A percentile compares a stretch with the other conserved stretches of the same genome.
phyloP scores from a whole-genome alignment of 306 rosid species.

The Cercis canadensis region DNA sequence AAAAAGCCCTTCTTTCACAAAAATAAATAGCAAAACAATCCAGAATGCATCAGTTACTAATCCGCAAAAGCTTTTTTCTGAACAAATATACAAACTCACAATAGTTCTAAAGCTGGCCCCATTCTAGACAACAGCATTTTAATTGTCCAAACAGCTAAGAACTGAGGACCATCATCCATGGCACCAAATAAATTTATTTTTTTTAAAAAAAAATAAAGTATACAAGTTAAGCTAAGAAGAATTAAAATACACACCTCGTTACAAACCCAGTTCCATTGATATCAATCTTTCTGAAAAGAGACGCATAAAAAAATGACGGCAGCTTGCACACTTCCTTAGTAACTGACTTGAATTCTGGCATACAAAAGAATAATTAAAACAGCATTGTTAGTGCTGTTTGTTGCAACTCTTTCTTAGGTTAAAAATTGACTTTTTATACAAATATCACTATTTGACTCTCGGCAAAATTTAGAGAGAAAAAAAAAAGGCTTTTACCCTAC shows the following conservation, averaged over 20 bases:
- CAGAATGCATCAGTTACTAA: neutral
- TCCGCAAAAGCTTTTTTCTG: slow-evolving; percentile 9
- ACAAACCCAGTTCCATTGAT: slow-evolving; percentile 71
- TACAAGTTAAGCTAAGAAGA: slow-evolving; percentile 10
- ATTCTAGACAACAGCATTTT: slow-evolving; percentile 17
- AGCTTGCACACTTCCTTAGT: slow-evolving; percentile 97
- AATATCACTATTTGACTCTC: neutral
- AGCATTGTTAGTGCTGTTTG: slow-evolving; percentile 32
- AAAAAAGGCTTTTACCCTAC: slow-evolving; percentile 13
- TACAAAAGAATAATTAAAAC: slow-evolving; percentile 45
- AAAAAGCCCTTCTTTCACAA: slow-evolving; percentile 12
- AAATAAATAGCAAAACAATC: slow-evolving; percentile 13
- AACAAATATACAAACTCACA: neutral
- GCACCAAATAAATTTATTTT: slow-evolving; percentile 11
- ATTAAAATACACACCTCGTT: slow-evolving; percentile 67
- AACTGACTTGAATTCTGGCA: slow-evolving; percentile 81
- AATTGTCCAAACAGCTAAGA: slow-evolving; percentile 17
- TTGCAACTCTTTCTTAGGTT: slow-evolving; percentile 14
- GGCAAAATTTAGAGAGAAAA: too few relatives aligned
- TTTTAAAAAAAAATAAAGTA: neutral
- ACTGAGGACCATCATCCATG: slow-evolving; percentile 32
- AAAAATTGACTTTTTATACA: slow-evolving; percentile 26
- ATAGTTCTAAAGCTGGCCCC: slow-evolving; percentile 20
- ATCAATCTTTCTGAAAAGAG: slow-evolving; percentile 88
- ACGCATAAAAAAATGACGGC: slow-evolving; percentile 85